These are phyloP conservation scores for Trichophyton simii DNA, from an alignment of 2,329 filamentous ascomycete species.

Conservation along the genomic window DNA sequence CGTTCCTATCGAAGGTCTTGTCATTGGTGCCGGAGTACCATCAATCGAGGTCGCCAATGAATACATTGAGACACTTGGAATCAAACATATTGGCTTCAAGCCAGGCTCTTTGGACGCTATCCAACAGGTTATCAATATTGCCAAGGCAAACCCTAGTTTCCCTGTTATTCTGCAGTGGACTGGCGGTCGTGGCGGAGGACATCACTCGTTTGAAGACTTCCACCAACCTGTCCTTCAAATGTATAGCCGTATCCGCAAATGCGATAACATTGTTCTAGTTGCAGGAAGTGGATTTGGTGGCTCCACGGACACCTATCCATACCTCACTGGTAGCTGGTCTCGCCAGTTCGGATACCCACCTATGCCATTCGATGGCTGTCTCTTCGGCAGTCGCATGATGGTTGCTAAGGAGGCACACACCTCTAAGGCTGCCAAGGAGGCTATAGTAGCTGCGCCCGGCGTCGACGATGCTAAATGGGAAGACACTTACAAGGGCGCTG, in stretches of 20 bases:
- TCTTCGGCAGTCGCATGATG: conserved; percentile 92
- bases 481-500: conserved; percentile 79
- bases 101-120: conserved; percentile 81
- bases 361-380: conserved; percentile 87
- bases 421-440: conserved; percentile 74
- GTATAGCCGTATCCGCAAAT: conserved; percentile 77
- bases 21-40: conserved; percentile 84
- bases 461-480: conserved; percentile 78
- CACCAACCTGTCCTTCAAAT: conserved; percentile 82
- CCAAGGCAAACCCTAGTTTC: conserved; percentile 85
- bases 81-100: conserved; percentile 93
- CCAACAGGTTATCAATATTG: conserved; percentile 80
- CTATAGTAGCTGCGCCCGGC: conserved; percentile 75
- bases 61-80: conserved; percentile 81
- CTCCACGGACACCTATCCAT: conserved; percentile 80
- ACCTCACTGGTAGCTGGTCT: conserved; percentile 83
- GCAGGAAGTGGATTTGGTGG: conserved; percentile 88
- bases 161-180: conserved; percentile 94
- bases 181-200: conserved; percentile 81
- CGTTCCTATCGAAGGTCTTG: conserved; percentile 80
- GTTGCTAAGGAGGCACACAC: conserved; percentile 85
- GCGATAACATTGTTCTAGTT: conserved; percentile 75
- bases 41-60: conserved; percentile 87
- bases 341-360: conserved; percentile 72
- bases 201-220: conserved; percentile 93